Percentiles rank a stretch among this genome's conserved stretches.
phyloP scores from a whole-genome alignment of 257 asterid species.

The Avicennia marina region DNA sequence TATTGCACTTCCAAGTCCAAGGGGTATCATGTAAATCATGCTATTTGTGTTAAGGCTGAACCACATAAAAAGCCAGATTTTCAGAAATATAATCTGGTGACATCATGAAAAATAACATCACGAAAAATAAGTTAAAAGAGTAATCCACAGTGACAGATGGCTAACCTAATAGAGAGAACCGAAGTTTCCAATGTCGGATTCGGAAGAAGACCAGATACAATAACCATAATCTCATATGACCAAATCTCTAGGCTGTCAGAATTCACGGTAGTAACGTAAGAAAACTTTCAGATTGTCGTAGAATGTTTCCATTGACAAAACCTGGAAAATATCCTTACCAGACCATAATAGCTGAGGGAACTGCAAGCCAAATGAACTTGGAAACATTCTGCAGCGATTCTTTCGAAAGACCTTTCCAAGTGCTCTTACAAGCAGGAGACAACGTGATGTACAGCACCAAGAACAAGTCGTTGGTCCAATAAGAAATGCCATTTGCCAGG shows the following conservation, averaged over 20 bases:
- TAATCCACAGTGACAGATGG: too few relatives aligned
- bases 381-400: conserved; percentile 44
- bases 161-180: conserved; percentile 61
- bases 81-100: not conserved
- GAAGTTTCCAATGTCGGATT: conserved; percentile 72
- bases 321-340: conserved; percentile 29
- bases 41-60: conserved; percentile 51
- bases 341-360: conserved; percentile 72
- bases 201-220: conserved; percentile 69
- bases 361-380: conserved; percentile 49
- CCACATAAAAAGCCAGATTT: not conserved
- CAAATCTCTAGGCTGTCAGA: conserved; percentile 61
- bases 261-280: too few relatives aligned
- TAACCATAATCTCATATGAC: conserved; percentile 75
- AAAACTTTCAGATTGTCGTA: not conserved
- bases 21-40: conserved; percentile 66
- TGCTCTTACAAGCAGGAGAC: conserved; percentile 48
- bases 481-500: conserved; percentile 54
- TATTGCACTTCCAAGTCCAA: conserved; percentile 69
- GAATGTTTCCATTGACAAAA: not conserved
- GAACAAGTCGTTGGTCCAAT: conserved; percentile 53
- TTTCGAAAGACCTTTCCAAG: conserved; percentile 56
- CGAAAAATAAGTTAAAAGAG: not conserved
- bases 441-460: conserved; percentile 39
- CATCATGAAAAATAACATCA: not conserved